Base-by-base conservation (phyloP, 2,329 filamentous ascomycete genomes). In the Sclerotinia spermophila region DNA sequence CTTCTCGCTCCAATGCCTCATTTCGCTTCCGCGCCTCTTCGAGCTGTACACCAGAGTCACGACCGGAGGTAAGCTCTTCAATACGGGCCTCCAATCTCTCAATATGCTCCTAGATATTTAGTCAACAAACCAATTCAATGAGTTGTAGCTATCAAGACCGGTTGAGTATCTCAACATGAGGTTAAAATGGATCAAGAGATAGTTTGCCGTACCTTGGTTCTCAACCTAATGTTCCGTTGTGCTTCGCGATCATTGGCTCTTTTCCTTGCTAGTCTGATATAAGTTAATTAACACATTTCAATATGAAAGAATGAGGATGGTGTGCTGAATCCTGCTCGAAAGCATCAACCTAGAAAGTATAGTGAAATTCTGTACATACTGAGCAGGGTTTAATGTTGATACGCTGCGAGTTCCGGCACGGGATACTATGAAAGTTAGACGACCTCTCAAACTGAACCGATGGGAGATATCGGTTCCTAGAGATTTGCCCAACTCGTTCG, bases 191-290 rank as follows among this genome's bases (percentile, higher is more conserved):
- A 30, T n/a, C 56, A 55, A 21, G 40, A 53, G 35, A 19, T 30
- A 33, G 40, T 42, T 58, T 67, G 21, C 30, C 59, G 27, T 35
- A 69, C 68, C 68, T 68, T 71, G 2, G 30, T 71, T 68, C 65
- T 68, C 27, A 38, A 40, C 40, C 61, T 59, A 8, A 72, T 97
- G 56, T 92, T 92, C 65, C 94, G 87, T 82, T 97, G 94, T 56
- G 94, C 94, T 81, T 97, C 93, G 73, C 94, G 88, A 80, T 97
- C 94, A 82, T 97, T 97, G 78, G 93, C 92, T 74, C 94, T 87
- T 84, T 97, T 97, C 79, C 94, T 90, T 45, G 91, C 92, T 71
- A 97, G 87, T 81, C 97, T 94, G 73, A 93, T 91, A 21, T 92
- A 91, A 30, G 92, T 96, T 79, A 40, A 30, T 96, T 78, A 61